Evolutionary conservation across 495 filamentous ascomycete genomes (phyloP), one percentile per base, ranked within the genome.

Genomic region (Neurospora pannonica): DNA sequence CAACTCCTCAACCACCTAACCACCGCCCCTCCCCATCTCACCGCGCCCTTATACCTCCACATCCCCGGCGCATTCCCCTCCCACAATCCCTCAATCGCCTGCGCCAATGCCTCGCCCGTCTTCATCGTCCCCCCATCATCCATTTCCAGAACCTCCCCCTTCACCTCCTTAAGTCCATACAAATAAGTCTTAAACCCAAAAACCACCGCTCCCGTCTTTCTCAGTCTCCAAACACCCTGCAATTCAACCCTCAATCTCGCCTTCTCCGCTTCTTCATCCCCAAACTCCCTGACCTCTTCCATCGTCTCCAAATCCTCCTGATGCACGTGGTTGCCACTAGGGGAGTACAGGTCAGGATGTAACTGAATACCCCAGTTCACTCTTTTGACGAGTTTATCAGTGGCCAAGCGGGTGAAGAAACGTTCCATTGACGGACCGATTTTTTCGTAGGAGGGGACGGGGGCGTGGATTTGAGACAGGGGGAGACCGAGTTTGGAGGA

Each of bases 101-200:
- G 80, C 0, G 90, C 92, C 38, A 97, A 80, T 8, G 24, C 92
- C 71, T 77, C 81, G 72, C 87, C 87, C 77, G 94, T 78, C 5
- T 93, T 93, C 76, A 94, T 91, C 78, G 94, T 91, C 0, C 92
- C 92, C 17, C 83, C 81, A 1, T 96, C 80, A 37, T 89, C 87
- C 78, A 89, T 86, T 0, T 89, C 90, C 4, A 87, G 78, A 0
- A 92, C 92, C 76, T 95, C 93, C 7, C 84, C 88, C 81, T 90
- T 93, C 74, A 97, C 86, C 21, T 91, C 84, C 19, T 77, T 76
- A 2, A 97, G 76, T 4, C 90, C 87, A 78, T 94, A 94, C 43
- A 90, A 79, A 81, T 94, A 96, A 11, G 92, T 96, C 82, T 95
- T 93, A 80, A 96, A 91, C 38, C 85, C 88, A 80, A 97, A 95